Percentiles rank a stretch among this genome's conserved stretches.
Evolutionary conservation across 371 early-diverging fungal species (phyloP).

Genomic region (Lichtheimia ornata): DNA sequence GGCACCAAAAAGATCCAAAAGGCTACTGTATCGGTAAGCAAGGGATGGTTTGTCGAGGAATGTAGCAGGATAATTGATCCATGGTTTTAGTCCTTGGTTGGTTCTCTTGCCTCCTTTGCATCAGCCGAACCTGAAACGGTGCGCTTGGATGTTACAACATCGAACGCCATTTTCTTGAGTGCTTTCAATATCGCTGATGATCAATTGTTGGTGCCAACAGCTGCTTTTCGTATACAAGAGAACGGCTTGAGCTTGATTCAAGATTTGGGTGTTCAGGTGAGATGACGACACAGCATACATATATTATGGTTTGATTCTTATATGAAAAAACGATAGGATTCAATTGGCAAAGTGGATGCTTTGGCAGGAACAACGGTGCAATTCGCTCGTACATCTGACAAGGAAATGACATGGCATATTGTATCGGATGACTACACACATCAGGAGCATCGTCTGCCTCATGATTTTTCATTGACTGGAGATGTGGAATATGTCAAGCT

Average conservation of each 20-base stretch:
- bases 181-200: conserved; percentile 13
- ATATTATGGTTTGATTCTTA: neutral
- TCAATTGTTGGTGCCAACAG: conserved; percentile 13
- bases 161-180: neutral
- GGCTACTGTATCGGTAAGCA: conserved; percentile 22
- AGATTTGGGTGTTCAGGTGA: conserved; percentile 31
- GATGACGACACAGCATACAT: neutral
- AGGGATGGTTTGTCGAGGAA: neutral
- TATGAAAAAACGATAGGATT: conserved; percentile 2
- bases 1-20: conserved; percentile 26
- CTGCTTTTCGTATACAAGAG: conserved; percentile 18
- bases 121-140: conserved; percentile 8
- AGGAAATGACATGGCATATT: conserved; percentile 11
- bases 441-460: conserved; percentile 2
- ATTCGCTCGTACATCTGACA: conserved; percentile 5
- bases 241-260: conserved; percentile 14
- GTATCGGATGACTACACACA: neutral
- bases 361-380: conserved; percentile 10
- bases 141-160: neutral
- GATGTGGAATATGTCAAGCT: conserved; percentile 33
- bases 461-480: conserved; percentile 47
- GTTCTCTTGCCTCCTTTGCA: conserved; percentile 13
- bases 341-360: conserved; percentile 25
- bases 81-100: conserved; percentile 13
- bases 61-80: conserved; percentile 9